phyloP scores from a whole-genome alignment of 169 alveolate genomes.

The Eimeria sp. region DNA sequence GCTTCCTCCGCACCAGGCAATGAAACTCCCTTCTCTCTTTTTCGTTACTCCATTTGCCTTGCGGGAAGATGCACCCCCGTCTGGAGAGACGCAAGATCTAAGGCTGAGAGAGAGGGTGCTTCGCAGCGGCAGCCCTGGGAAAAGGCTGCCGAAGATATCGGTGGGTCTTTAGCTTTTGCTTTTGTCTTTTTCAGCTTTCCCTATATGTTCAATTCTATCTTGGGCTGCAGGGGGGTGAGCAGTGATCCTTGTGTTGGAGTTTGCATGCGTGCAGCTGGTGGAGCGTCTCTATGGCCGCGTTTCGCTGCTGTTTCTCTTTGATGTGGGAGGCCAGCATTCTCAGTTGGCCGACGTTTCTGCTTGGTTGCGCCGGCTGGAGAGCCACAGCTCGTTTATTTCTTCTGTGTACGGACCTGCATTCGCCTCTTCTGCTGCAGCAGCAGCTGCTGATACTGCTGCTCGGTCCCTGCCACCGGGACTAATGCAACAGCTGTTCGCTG shows the following conservation, averaged over 20 bases:
- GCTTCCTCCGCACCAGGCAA: conserved; percentile 46
- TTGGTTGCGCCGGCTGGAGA: conserved; percentile 74
- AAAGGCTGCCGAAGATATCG: conserved; percentile 29
- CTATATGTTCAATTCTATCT: neutral
- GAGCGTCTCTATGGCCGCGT: conserved; percentile 70
- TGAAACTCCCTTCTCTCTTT: conserved; percentile 42
- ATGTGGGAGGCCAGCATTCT: conserved; percentile 56
- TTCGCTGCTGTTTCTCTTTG: conserved; percentile 72
- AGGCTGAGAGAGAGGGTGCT: neutral
- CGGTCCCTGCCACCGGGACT: conserved; percentile 6
- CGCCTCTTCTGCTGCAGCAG: conserved; percentile 24
- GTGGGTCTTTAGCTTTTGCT: neutral
- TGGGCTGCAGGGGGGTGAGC: neutral
- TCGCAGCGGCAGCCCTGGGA: neutral
- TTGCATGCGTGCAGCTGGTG: conserved; percentile 58
- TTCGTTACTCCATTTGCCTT: conserved; percentile 70
- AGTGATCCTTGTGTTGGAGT: neutral
- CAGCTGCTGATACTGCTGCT: conserved; percentile 5
- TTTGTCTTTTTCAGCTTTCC: neutral
- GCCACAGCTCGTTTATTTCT: conserved; percentile 44
- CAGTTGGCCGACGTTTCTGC: conserved; percentile 48
- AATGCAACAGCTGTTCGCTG: conserved; percentile 22
- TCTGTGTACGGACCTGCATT: conserved; percentile 53
- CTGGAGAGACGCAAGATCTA: neutral
- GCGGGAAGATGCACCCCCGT: neutral